Conservation (phyloP, 129 eudicot species). For the Sambucus nigra region DNA sequence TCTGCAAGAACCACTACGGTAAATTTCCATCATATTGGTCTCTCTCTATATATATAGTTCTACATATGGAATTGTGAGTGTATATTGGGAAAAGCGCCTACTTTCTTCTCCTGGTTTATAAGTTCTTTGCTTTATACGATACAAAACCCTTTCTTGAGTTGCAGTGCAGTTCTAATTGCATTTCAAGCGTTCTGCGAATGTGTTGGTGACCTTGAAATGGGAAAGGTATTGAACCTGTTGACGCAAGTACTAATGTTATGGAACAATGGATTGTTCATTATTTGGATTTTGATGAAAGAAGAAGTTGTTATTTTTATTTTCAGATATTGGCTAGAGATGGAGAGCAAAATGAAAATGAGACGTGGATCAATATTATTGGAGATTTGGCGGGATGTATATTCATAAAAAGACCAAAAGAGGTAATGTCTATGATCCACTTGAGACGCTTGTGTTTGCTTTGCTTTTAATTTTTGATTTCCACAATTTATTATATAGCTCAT, state of each 20-base stretch:
- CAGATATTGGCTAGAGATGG: conserved; percentile 92
- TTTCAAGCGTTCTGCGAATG: conserved; percentile 98
- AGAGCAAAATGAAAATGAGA: conserved; percentile 74
- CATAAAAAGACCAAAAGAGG: conserved; percentile 97
- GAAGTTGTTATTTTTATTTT: background rate
- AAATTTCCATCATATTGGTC: conserved; percentile 8
- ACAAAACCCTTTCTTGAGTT: conserved; percentile 13
- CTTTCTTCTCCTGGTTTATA: conserved; percentile 6
- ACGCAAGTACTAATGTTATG: conserved; percentile 1
- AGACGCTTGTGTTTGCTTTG: background rate
- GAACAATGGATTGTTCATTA: background rate
- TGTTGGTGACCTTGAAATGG: conserved; percentile 98
- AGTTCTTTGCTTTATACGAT: background rate
- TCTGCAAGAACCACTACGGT: conserved; percentile 84
- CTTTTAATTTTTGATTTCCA: background rate
- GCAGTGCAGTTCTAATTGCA: conserved; percentile 67
- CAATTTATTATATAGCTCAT: background rate
- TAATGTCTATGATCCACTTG: conserved; percentile 11
- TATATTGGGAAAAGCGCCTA: background rate
- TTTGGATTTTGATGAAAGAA: background rate
- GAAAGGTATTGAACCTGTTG: conserved; percentile 51
- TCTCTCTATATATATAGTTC: background rate
- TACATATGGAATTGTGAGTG: too few relatives aligned
- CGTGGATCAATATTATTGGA: conserved; percentile 77
- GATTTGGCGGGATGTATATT: conserved; percentile 77